Conservation (phyloP, 306 rosid genomes). For the Citrullus colocynthis region DNA sequence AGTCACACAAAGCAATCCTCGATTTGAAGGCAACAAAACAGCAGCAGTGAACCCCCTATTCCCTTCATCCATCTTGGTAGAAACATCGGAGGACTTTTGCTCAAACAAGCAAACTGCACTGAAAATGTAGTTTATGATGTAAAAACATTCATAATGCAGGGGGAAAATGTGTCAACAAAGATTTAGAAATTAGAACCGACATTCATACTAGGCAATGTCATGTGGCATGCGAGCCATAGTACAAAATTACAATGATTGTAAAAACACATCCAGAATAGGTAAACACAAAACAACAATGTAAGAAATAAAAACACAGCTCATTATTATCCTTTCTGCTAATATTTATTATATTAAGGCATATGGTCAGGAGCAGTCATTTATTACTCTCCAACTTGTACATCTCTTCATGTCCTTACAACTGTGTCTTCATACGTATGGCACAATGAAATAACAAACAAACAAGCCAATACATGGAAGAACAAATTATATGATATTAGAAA, state of each 20-base stretch:
- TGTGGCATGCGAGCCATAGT: background rate
- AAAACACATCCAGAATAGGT: background rate
- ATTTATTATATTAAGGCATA: background rate
- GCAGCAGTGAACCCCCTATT: constrained; percentile 84
- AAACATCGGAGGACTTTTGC: constrained; percentile 72
- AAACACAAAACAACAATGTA: background rate
- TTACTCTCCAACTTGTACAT: background rate
- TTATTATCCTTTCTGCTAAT: background rate
- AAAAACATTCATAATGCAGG: background rate
- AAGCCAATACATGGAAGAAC: too few species aligned
- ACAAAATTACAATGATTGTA: background rate
- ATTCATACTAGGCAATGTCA: background rate
- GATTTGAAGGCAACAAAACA: constrained; percentile 47
- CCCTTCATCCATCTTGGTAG: constrained; percentile 36
- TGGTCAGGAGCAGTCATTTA: background rate
- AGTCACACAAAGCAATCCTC: constrained; percentile 90
- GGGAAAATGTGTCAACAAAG: background rate
- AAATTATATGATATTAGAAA: background rate
- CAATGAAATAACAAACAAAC: background rate
- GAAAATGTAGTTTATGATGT: constrained; percentile 18
- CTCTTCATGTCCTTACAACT: background rate
- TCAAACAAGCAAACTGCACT: constrained; percentile 87
- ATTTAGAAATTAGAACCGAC: background rate
- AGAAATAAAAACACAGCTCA: background rate
- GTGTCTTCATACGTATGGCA: background rate